A percentile compares a stretch with the other conserved stretches of the same genome.
These are phyloP conservation scores for Lactifluus subvellereus DNA, from an alignment of 768 basidiomycete genomes.

Conservation along the genomic window DNA sequence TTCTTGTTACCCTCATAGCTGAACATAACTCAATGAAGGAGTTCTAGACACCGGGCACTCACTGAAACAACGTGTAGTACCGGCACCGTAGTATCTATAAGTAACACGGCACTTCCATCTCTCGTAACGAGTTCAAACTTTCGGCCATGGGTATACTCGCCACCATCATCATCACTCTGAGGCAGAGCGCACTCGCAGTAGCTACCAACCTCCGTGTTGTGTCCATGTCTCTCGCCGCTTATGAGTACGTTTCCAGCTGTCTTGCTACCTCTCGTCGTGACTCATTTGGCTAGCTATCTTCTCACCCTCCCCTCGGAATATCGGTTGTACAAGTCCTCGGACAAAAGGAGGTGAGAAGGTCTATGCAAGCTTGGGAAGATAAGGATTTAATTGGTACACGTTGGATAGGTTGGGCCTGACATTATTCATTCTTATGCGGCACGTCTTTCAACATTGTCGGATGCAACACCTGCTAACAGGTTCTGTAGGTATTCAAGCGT, in stretches of 20 bases:
- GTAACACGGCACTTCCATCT: neutral
- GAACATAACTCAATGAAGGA: too few species aligned
- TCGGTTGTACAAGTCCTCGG: conserved; percentile 10
- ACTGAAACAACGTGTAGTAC: too few species aligned
- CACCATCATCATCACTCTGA: too few species aligned
- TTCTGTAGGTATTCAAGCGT: conserved; percentile 30
- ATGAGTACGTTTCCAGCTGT: conserved; percentile 10
- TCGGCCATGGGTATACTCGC: neutral
- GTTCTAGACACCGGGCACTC: too few species aligned
- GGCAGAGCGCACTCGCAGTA: neutral
- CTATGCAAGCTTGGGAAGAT: neutral
- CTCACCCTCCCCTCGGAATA: conserved; percentile 17
- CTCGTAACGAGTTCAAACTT: neutral
- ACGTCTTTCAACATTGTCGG: neutral
- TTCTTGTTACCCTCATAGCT: too few species aligned
- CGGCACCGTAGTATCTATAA: too few species aligned
- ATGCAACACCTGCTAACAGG: conserved; percentile 23
- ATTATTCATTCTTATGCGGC: neutral
- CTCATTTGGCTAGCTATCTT: conserved; percentile 8
- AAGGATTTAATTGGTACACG: neutral
- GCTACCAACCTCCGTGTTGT: conserved; percentile 10
- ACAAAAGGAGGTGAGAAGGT: neutral
- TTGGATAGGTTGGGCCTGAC: neutral
- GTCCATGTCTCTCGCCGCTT: conserved; percentile 15
- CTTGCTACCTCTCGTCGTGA: neutral